Conservation (phyloP, 2,329 filamentous ascomycete genomes). For the Trichoderma arundinaceum region DNA sequence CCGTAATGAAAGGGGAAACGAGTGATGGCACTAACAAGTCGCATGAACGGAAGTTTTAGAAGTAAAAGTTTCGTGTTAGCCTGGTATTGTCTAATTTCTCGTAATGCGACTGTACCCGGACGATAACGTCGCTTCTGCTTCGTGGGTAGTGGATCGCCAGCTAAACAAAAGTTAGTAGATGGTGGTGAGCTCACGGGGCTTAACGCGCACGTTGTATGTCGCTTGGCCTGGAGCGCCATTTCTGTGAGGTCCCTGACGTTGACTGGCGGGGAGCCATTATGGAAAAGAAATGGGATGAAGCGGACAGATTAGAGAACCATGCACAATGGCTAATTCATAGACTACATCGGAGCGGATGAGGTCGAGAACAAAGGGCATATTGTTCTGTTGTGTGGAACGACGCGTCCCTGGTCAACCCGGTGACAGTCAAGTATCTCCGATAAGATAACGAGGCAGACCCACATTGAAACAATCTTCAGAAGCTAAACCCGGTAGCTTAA, state of each 20-base stretch:
- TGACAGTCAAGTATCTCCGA: slow-evolving; percentile 11
- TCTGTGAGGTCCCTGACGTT: slow-evolving; percentile 32
- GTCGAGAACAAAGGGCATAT: slow-evolving; percentile 5
- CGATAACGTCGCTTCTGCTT: slow-evolving; percentile 68
- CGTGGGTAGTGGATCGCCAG: slow-evolving; percentile 74
- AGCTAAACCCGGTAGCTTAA: neutral
- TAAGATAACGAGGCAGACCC: slow-evolving; percentile 20
- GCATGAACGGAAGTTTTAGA: slow-evolving; percentile 78
- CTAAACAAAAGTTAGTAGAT: slow-evolving; percentile 49
- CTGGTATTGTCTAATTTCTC: slow-evolving; percentile 91
- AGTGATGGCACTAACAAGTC: slow-evolving; percentile 56
- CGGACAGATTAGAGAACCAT: slow-evolving; percentile 1
- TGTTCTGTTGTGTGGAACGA: slow-evolving; percentile 22
- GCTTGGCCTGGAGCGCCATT: slow-evolving; percentile 43
- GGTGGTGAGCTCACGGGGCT: neutral
- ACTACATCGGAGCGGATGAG: slow-evolving; percentile 21
- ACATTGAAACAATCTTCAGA: neutral
- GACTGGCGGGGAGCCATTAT: slow-evolving; percentile 25
- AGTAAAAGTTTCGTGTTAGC: slow-evolving; percentile 86
- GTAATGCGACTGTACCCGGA: slow-evolving; percentile 83
- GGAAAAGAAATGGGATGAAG: neutral
- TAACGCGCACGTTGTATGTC: slow-evolving; percentile 49
- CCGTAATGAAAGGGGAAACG: neutral
- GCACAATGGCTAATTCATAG: slow-evolving; percentile 13
- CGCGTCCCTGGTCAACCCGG: slow-evolving; percentile 28